Conservation (phyloP, 768 basidiomycete genomes). For the Kwoniella newhampshirensis region DNA sequence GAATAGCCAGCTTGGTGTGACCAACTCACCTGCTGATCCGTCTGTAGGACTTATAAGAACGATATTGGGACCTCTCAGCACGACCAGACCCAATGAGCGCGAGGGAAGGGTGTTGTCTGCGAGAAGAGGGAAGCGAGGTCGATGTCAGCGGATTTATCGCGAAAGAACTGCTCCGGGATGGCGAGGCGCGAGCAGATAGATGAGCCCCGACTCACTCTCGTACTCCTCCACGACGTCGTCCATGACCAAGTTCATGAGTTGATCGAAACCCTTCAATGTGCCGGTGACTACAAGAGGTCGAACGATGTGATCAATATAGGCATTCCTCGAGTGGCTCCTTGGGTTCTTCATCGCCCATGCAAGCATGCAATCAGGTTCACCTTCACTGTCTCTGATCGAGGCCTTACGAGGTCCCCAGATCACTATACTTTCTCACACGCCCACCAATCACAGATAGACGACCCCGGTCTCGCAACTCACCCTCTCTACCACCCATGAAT, state of each 20-base stretch:
- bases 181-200: no score
- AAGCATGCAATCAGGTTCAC: no score
- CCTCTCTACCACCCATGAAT: slow-evolving; percentile 97
- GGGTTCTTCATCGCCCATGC: no score
- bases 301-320: no score
- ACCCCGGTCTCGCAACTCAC: slow-evolving; percentile 54
- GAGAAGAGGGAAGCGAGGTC: slow-evolving; percentile 22
- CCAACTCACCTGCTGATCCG: slow-evolving; percentile 66
- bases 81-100: slow-evolving; percentile 70
- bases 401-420: no score
- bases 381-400: no score
- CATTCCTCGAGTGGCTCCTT: no score
- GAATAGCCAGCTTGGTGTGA: background rate
- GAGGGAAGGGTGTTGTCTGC: slow-evolving; percentile 58
- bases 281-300: slow-evolving; percentile 74
- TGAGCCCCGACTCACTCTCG: slow-evolving; percentile 61
- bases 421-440: no score
- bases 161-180: no score
- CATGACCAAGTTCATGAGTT: slow-evolving; percentile 91
- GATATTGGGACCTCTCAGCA: slow-evolving; percentile 90
- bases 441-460: no score
- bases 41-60: slow-evolving; percentile 92
- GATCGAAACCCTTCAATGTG: slow-evolving; percentile 91
- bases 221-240: slow-evolving; percentile 89
- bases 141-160: no score